phyloP scores from a whole-genome alignment of 345 rosid genomes.

The Sonneratia alba region DNA sequence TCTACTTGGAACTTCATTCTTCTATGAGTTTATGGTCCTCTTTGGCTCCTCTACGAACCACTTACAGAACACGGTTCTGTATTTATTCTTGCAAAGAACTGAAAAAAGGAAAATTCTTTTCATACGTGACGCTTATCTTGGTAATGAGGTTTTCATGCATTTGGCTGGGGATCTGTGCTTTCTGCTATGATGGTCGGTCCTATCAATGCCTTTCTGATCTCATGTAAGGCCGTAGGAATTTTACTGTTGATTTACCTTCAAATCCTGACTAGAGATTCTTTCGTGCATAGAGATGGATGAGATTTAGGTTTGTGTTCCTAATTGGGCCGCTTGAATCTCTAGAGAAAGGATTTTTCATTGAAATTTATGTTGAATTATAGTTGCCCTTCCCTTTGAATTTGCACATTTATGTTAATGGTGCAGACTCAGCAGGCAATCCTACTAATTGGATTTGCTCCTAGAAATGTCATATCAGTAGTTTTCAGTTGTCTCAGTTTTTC shows the following conservation, averaged over 20 bases:
- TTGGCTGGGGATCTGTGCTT: not conserved
- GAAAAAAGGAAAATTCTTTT: not conserved
- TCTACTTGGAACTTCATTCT: not conserved
- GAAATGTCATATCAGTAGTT: not conserved
- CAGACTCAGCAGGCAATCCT: not conserved
- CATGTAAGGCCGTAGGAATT: not conserved
- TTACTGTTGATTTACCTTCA: not conserved
- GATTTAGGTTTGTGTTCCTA: not conserved
- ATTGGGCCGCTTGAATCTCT: not conserved
- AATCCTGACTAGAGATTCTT: not conserved
- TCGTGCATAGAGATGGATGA: not conserved
- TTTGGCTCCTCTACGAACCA: not conserved
- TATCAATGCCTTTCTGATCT: not conserved
- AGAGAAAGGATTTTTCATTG: not conserved
- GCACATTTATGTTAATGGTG: not conserved
- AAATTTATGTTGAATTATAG: not conserved
- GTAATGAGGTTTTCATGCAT: not conserved
- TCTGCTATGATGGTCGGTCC: not conserved
- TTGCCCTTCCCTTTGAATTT: not conserved
- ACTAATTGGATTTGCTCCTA: not conserved
- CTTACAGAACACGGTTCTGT: not conserved
- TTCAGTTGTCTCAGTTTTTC: not conserved
- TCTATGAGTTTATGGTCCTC: not conserved
- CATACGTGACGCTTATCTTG: not conserved
- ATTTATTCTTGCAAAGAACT: no score